Percentiles rank a stretch among this genome's conserved stretches.
phyloP scores from a whole-genome alignment of 208 protist genomes.

The Chromosphaera perkinsii region DNA sequence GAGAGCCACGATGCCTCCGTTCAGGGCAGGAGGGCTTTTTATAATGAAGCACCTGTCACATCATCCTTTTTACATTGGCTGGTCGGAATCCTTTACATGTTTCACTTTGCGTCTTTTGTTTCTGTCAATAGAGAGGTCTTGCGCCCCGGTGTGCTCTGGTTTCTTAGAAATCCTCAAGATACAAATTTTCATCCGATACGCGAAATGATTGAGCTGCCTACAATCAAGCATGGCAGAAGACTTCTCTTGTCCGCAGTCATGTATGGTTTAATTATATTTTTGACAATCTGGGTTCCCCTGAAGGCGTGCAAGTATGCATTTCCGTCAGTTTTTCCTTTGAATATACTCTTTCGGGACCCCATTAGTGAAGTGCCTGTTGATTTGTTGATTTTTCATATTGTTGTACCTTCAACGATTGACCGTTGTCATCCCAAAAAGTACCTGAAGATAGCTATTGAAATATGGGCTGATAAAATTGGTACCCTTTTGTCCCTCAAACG shows the following conservation, averaged over 20 bases:
- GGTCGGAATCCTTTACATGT: conserved; percentile 37
- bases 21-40: background rate
- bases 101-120: conserved; percentile 38
- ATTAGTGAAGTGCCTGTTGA: conserved; percentile 13
- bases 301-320: background rate
- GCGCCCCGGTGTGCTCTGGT: conserved; percentile 34
- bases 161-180: conserved; percentile 35
- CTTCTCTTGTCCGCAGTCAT: conserved; percentile 10
- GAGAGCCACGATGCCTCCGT: background rate
- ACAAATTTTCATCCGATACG: conserved; percentile 28
- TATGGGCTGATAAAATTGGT: background rate
- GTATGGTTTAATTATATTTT: conserved; percentile 23
- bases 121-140: conserved; percentile 1
- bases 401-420: conserved; percentile 1
- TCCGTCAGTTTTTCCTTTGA: conserved; percentile 1
- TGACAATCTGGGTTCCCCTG: conserved; percentile 3
- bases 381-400: conserved; percentile 22
- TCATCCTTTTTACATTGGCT: conserved; percentile 33
- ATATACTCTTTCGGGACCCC: conserved; percentile 8
- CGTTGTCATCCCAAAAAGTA: background rate
- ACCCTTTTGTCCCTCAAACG: background rate
- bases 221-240: conserved; percentile 9
- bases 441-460: background rate
- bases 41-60: background rate
- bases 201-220: conserved; percentile 33